These are phyloP conservation scores for Colletotrichum sp. DNA, from an alignment of 2,329 filamentous ascomycete species.

Conservation along the genomic window DNA sequence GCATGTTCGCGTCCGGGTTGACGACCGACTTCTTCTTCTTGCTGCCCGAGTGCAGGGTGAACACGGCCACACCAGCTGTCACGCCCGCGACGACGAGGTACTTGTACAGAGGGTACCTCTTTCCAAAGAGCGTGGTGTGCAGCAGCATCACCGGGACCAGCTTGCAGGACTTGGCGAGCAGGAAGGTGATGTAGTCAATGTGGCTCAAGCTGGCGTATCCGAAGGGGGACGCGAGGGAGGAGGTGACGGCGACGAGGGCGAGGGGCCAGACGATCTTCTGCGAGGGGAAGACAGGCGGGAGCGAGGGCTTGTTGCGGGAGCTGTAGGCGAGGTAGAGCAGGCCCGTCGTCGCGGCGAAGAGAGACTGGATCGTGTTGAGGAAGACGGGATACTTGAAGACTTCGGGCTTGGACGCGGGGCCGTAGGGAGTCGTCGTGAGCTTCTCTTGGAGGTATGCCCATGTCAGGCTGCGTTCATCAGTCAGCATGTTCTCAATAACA, in stretches of 20 bases:
- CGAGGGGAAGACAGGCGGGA: slow-evolving; percentile 78
- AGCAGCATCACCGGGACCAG: slow-evolving; percentile 98
- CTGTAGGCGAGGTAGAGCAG: slow-evolving; percentile 78
- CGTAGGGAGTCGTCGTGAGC: slow-evolving; percentile 91
- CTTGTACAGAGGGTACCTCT: slow-evolving; percentile 92
- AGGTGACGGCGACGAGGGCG: slow-evolving; percentile 81
- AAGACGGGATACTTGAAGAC: slow-evolving; percentile 94
- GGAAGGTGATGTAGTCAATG: slow-evolving; percentile 98
- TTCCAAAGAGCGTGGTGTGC: slow-evolving; percentile 89
- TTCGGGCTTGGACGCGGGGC: slow-evolving; percentile 65
- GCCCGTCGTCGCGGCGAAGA: slow-evolving; percentile 84
- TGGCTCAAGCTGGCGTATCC: slow-evolving; percentile 92
- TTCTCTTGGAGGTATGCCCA: slow-evolving; percentile 98
- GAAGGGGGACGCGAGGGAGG: slow-evolving; percentile 90
- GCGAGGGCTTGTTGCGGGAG: slow-evolving; percentile 54
- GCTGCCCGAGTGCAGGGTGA: slow-evolving; percentile 82
- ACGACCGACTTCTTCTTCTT: slow-evolving; percentile 49
- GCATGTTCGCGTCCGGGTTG: slow-evolving; percentile 61
- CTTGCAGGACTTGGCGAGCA: slow-evolving; percentile 98
- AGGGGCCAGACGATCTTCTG: slow-evolving; percentile 77
- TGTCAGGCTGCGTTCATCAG: slow-evolving; percentile 66
- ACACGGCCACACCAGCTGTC: slow-evolving; percentile 90
- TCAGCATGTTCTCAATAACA: background rate
- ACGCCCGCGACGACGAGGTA: slow-evolving; percentile 92
- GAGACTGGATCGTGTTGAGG: slow-evolving; percentile 93